These are phyloP conservation scores for Fusarium hostae DNA, from an alignment of 2,329 filamentous ascomycete species.

Conservation along the genomic window DNA sequence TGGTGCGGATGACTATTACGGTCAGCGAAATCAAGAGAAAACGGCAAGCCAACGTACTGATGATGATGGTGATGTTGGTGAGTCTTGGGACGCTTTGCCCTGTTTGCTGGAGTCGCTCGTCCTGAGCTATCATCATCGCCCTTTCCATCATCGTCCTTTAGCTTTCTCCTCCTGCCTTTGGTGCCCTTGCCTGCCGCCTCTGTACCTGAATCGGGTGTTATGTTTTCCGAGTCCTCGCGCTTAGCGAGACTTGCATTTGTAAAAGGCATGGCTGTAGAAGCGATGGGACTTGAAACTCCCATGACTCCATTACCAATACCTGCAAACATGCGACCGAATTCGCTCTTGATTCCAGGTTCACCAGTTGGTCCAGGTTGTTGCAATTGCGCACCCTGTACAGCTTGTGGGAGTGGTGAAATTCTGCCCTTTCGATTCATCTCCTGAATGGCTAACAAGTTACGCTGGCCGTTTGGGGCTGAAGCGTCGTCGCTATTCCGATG, in stretches of 20 bases:
- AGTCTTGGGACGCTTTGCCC: conserved; percentile 75
- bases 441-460: conserved; percentile 81
- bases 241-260: conserved; percentile 57
- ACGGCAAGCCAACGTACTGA: conserved; percentile 60
- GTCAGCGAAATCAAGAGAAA: conserved; percentile 35
- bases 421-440: conserved; percentile 84
- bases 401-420: conserved; percentile 88
- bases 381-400: conserved; percentile 90
- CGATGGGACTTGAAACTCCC: conserved; percentile 63
- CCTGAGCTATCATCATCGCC: conserved; percentile 75
- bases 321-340: conserved; percentile 94
- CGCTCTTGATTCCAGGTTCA: conserved; percentile 91
- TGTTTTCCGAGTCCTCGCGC: conserved; percentile 63
- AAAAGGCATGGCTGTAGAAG: conserved; percentile 58
- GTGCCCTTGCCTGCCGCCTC: conserved; percentile 56
- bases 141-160: conserved; percentile 78
- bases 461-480: conserved; percentile 63
- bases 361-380: conserved; percentile 81
- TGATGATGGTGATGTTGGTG: conserved; percentile 74
- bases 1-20: conserved; percentile 63
- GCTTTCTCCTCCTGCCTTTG: conserved; percentile 72
- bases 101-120: conserved; percentile 68
- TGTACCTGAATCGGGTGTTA: conserved; percentile 57
- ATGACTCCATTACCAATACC: conserved; percentile 78
- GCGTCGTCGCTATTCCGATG: conserved; percentile 60